Base-by-base conservation (phyloP, 495 filamentous ascomycete genomes). In the Hypoxylon lienhwacheense region DNA sequence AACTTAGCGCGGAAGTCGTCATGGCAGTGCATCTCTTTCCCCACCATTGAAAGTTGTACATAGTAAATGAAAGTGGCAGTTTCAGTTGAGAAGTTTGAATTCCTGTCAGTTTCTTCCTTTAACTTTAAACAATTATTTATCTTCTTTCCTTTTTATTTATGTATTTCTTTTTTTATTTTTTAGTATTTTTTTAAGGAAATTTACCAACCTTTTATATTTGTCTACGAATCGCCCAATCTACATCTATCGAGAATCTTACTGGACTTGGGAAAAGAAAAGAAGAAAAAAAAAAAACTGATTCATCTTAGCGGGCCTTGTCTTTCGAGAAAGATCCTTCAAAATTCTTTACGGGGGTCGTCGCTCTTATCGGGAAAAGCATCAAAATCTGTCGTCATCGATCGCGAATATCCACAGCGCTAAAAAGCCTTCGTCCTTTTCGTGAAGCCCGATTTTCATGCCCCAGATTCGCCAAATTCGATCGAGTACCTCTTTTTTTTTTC, bases 311-410 rank as follows among this genome's bases (percentile, higher is more conserved):
- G 37, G 21, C n/a, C n/a, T 40, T 8, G 24, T 26, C 8, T 40
- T 41, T 45, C 26, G 14, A 57, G 15, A 36, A 17, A 57, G 46
- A 45, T 22, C 39, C 24, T 25, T 46, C 31, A 17, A 48, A 54
- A 55, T n/a, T n/a, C n/a, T n/a, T n/a, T n/a, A 55, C 50, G 56
- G 56, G 48, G 32, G 26, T 28, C 17, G 22, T 19, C 37, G 34
- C 16, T 49, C 56, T 60, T 60, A 60, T 60, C 56, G 40, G 39
- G n/a, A n/a, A n/a, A 49, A 47, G 43, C 56, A 53, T 55, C 56
- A 46, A n/a, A n/a, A 60, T 60, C 56, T 60, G 56, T 60, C 56
- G 56, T 60, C 56, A 60, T 60, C 56, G 56, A 60, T 60, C 56
- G 50, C 29, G 46, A 7, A 56, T n/a, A 17, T 6, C 14, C 33